A percentile compares a stretch with the other conserved stretches of the same genome.
phyloP scores from a whole-genome alignment of 305 asterid genomes.

The Euphrasia arctica region DNA sequence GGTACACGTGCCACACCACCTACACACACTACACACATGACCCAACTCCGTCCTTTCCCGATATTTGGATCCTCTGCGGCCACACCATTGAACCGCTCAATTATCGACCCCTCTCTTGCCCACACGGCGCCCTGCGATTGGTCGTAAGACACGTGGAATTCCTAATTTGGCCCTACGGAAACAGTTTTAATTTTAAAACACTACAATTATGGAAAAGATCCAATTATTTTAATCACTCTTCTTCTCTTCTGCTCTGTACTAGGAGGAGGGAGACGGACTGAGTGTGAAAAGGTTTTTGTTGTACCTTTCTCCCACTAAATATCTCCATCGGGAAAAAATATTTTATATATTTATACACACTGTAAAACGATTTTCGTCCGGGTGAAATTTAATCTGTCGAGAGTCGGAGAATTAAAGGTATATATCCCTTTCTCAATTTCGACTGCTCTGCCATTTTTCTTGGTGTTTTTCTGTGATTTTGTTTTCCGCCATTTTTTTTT shows the following conservation, averaged over 20 bases:
- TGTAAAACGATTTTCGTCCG: background rate
- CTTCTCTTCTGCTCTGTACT: background rate
- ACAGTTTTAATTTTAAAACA: too few relatives aligned
- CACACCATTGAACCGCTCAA: slow-evolving; percentile 36
- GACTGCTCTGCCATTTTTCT: slow-evolving; percentile 28
- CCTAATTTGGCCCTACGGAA: slow-evolving; percentile 20
- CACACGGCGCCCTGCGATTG: slow-evolving; percentile 34
- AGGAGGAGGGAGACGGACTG: background rate
- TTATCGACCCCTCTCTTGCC: slow-evolving; percentile 30
- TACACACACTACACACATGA: slow-evolving; percentile 15
- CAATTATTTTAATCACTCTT: slow-evolving; percentile 27
- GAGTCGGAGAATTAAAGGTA: slow-evolving; percentile 36
- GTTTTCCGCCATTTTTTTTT: slow-evolving; percentile 29
- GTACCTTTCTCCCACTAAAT: slow-evolving; percentile 20
- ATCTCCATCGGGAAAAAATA: background rate
- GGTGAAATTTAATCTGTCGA: background rate
- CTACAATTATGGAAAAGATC: slow-evolving; percentile 7
- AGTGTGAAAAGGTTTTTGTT: slow-evolving; percentile 19
- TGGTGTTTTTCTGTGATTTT: slow-evolving; percentile 28
- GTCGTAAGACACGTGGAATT: slow-evolving; percentile 32
- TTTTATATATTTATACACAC: background rate
- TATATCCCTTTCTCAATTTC: slow-evolving; percentile 26
- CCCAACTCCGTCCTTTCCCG: slow-evolving; percentile 13
- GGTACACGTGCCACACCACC: slow-evolving; percentile 28
- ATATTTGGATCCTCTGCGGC: slow-evolving; percentile 30